These are phyloP conservation scores for Phaeolepiota aurea DNA, from an alignment of 768 basidiomycete genomes.

Conservation along the genomic window DNA sequence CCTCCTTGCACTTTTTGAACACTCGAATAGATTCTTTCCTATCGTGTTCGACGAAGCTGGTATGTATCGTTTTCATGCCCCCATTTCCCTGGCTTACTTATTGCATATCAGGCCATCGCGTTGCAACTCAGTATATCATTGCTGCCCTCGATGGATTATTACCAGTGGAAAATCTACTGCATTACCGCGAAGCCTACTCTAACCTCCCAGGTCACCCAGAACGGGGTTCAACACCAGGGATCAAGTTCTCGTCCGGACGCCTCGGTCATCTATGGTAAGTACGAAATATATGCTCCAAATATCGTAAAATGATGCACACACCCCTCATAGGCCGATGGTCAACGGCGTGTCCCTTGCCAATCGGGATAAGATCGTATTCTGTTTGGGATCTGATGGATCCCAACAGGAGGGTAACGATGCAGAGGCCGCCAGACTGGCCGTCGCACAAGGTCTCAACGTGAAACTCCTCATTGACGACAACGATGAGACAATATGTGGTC, in stretches of 20 bases:
- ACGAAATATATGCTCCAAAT: background rate
- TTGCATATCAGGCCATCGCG: constrained; percentile 60
- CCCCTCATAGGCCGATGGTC: constrained; percentile 53
- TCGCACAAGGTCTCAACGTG: constrained; percentile 75
- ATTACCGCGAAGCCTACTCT: constrained; percentile 81
- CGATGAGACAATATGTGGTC: constrained; percentile 88
- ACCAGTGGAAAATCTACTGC: constrained; percentile 68
- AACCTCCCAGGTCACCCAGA: constrained; percentile 88
- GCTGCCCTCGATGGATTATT: constrained; percentile 68
- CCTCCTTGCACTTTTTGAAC: constrained; percentile 64
- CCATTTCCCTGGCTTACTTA: background rate
- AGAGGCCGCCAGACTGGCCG: constrained; percentile 81
- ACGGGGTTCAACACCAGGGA: constrained; percentile 82
- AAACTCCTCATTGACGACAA: constrained; percentile 88
- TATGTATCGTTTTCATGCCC: constrained; percentile 19
- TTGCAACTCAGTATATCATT: constrained; percentile 84
- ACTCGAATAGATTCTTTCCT: constrained; percentile 54
- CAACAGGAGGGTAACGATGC: constrained; percentile 91
- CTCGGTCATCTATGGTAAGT: constrained; percentile 79
- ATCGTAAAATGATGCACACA: background rate
- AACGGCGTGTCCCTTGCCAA: constrained; percentile 82
- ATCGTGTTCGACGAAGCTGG: constrained; percentile 80
- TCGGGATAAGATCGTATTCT: constrained; percentile 68
- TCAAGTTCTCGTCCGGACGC: constrained; percentile 91
- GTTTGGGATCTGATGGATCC: constrained; percentile 83